These are phyloP conservation scores for Aspergillus cristatus DNA, from an alignment of 495 filamentous ascomycete species.

Conservation along the genomic window DNA sequence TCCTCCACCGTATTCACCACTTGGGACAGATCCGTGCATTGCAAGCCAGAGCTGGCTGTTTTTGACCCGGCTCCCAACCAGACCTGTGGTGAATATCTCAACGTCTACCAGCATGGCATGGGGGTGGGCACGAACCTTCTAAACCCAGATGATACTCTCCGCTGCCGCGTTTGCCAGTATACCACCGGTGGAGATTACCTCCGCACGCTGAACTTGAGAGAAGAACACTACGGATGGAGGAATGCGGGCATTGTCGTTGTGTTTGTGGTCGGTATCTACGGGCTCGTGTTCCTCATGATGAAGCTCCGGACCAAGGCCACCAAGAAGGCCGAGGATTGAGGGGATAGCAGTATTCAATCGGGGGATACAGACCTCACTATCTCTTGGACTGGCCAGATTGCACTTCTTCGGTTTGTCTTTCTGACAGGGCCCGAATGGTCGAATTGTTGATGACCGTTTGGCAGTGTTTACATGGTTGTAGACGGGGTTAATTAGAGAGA, in stretches of 20 bases:
- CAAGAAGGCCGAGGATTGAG: conserved; percentile 16
- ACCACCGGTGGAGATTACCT: conserved; percentile 30
- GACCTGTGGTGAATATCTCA: conserved; percentile 48
- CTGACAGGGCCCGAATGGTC: too few species aligned
- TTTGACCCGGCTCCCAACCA: conserved; percentile 43
- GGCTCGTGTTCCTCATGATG: conserved; percentile 40
- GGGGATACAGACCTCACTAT: not conserved
- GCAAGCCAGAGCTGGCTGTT: conserved; percentile 41
- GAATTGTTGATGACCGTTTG: not conserved
- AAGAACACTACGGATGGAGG: conserved; percentile 38
- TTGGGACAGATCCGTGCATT: conserved; percentile 46
- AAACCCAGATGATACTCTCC: conserved; percentile 40
- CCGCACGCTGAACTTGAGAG: conserved; percentile 24
- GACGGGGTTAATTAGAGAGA: not conserved
- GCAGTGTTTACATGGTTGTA: not conserved
- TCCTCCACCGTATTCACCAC: conserved; percentile 32
- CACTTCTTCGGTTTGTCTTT: not conserved
- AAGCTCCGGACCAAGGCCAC: conserved; percentile 25
- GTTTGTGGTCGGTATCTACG: conserved; percentile 37
- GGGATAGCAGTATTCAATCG: not conserved
- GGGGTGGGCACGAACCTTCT: conserved; percentile 44
- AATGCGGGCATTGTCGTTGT: conserved; percentile 35
- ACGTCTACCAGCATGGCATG: conserved; percentile 31
- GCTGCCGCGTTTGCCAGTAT: conserved; percentile 54
- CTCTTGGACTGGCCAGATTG: not conserved